Evolutionary conservation across 2,329 filamentous ascomycete species (phyloP), one percentile per base, ranked within the genome.

Genomic region (Penicillium sp.): DNA sequence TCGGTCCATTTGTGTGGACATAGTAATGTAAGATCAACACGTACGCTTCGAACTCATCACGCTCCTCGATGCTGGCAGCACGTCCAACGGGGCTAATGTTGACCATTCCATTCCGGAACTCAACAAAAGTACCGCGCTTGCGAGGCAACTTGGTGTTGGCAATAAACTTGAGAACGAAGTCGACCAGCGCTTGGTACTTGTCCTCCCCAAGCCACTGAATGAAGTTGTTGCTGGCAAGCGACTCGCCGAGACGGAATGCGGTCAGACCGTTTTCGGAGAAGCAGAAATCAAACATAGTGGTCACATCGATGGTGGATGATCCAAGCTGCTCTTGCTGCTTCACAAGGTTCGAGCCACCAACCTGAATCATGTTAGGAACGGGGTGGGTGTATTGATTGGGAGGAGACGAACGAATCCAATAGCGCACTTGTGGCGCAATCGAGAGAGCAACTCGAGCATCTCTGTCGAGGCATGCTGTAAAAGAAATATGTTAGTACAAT

Each of bases 251-350:
- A 72, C 92, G 91, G 83, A 84, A 96, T 43, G 93, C 94, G 1
- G 90, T 96, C 66, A 99, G 86, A 12, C 94, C 94, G 79, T 99
- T 99, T 81, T 99, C 94, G 58, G 92, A 82, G 81, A 99, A 99
- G 85, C 89, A 94, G 81, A 91, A 99, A 82, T 99, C 94, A 82
- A 99, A 99, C 70, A 97, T 87, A 61, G 86, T 82, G 52, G 87
- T 92, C 61, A 97, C 93, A 67, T 81, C 75, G 66, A 88, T 83
- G 57, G 83, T 79, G 27, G 84, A 75, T 4, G 85, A 83, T 74
- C 92, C 92, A 61, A 97, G 85, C 80, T 97, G 93, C 78, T 97
- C 94, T 78, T 97, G 91, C 79, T 97, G 94, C 82, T 99, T 97
- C 74, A 77, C 80, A 62, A 96, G 85, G 82, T 97, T 89, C 69